These are phyloP conservation scores for Gamarada debralockiae DNA, from an alignment of 495 filamentous ascomycete genomes.

Conservation along the genomic window DNA sequence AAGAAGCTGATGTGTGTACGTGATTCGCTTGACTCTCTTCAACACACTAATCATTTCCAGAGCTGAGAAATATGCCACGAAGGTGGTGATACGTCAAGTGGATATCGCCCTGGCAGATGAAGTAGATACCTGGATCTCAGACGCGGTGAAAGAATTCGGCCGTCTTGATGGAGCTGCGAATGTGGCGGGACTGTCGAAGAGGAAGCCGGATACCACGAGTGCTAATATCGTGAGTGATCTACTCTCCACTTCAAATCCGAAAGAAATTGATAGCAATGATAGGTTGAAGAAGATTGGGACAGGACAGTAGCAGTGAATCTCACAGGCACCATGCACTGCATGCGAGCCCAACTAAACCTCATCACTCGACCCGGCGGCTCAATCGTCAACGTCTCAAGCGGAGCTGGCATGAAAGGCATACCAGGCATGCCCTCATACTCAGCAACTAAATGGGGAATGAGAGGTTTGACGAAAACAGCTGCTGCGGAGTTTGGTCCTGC, in stretches of 20 bases:
- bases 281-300: constrained; percentile 44
- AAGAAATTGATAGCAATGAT: no score
- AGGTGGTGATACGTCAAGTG: constrained; percentile 19
- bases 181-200: constrained; percentile 28
- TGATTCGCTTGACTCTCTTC: background rate
- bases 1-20: constrained; percentile 1
- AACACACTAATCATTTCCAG: background rate
- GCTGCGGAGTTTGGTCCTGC: constrained; percentile 52
- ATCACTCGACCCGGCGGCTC: constrained; percentile 38
- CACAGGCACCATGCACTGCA: constrained; percentile 51
- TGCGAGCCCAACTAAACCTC: constrained; percentile 45
- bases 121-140: constrained; percentile 43
- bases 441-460: constrained; percentile 52
- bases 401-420: constrained; percentile 49
- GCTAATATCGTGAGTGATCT: constrained; percentile 7
- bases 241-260: no score
- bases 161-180: constrained; percentile 55
- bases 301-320: constrained; percentile 49
- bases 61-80: background rate
- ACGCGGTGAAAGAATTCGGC: constrained; percentile 38
- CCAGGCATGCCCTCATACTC: constrained; percentile 47
- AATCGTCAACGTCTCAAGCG: constrained; percentile 58
- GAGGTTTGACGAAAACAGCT: constrained; percentile 54
- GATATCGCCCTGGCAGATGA: constrained; percentile 34
- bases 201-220: background rate